Evolutionary conservation across 352 stramenopile species (phyloP).

Genomic region (Globisporangium irregulare): DNA sequence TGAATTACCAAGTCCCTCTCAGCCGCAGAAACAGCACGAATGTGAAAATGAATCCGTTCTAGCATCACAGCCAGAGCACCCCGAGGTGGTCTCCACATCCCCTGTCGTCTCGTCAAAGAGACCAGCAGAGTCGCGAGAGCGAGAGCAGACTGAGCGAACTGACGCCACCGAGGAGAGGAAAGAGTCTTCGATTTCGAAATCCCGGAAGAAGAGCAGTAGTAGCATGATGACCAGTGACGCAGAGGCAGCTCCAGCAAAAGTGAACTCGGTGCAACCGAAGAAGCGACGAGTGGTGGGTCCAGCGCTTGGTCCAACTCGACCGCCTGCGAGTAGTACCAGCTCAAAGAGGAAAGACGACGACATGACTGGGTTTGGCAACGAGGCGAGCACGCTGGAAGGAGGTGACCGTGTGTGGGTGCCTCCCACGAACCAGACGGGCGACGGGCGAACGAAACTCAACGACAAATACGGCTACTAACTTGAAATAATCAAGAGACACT

Average conservation of each 20-base stretch:
- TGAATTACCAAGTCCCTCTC: neutral
- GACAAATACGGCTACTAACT: slow-evolving; percentile 85
- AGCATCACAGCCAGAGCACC: neutral
- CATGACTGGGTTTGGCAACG: neutral
- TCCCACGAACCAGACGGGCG: slow-evolving; percentile 74
- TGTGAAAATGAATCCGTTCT: neutral
- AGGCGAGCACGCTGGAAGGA: slow-evolving; percentile 52
- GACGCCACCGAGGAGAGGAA: neutral
- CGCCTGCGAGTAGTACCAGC: slow-evolving; percentile 12
- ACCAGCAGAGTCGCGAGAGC: neutral
- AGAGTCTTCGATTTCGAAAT: neutral
- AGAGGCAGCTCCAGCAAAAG: neutral
- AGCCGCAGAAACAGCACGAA: neutral
- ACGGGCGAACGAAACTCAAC: slow-evolving; percentile 80
- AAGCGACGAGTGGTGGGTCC: slow-evolving; percentile 39
- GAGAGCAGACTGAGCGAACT: neutral
- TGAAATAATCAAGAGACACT: neutral
- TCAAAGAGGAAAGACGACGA: neutral
- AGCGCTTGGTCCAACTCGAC: slow-evolving; percentile 33
- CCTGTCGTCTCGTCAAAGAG: neutral
- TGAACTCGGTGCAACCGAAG: slow-evolving; percentile 21
- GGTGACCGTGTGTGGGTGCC: slow-evolving; percentile 80
- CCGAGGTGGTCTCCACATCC: neutral
- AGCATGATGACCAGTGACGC: no score
- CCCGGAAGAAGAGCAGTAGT: neutral